Evolutionary conservation across 495 filamentous ascomycete species (phyloP).

Genomic region (Penicillium antarcticum): DNA sequence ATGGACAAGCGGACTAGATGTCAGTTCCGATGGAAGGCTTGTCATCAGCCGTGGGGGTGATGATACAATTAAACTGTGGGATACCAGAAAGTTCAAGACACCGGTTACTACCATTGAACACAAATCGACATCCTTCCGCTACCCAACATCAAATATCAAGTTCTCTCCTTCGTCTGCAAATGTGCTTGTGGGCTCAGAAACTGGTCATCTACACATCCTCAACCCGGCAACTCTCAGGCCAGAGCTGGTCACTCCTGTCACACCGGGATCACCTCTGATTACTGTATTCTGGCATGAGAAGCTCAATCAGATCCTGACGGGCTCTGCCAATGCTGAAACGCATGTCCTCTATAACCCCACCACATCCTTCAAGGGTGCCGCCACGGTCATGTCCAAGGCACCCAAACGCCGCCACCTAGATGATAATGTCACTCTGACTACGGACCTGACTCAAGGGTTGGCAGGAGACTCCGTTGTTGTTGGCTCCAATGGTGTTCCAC

Average conservation of each 20-base stretch:
- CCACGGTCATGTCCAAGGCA: slow-evolving; percentile 87
- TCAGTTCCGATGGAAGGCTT: slow-evolving; percentile 86
- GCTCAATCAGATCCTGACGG: slow-evolving; percentile 93
- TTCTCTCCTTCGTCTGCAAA: slow-evolving; percentile 80
- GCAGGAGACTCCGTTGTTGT: slow-evolving; percentile 79
- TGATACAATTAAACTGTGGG: slow-evolving; percentile 87
- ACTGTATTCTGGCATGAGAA: slow-evolving; percentile 88
- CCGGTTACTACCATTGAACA: slow-evolving; percentile 78
- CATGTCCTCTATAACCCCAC: slow-evolving; percentile 88
- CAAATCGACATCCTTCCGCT: slow-evolving; percentile 77
- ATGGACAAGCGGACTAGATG: slow-evolving; percentile 91
- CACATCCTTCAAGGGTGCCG: slow-evolving; percentile 74
- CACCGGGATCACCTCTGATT: slow-evolving; percentile 76
- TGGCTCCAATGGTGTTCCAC: slow-evolving; percentile 43
- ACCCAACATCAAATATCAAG: slow-evolving; percentile 77
- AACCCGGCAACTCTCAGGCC: slow-evolving; percentile 85
- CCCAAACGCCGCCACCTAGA: slow-evolving; percentile 94
- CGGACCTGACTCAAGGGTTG: slow-evolving; percentile 71
- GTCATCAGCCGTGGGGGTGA: slow-evolving; percentile 88
- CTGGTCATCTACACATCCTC: slow-evolving; percentile 86
- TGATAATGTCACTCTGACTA: slow-evolving; percentile 82
- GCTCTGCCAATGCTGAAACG: slow-evolving; percentile 83
- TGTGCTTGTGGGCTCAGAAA: slow-evolving; percentile 84
- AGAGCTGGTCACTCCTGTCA: slow-evolving; percentile 81
- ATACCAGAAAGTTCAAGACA: slow-evolving; percentile 91